phyloP scores from a whole-genome alignment of 2,329 filamentous ascomycete genomes.

The Monilinia polystroma region DNA sequence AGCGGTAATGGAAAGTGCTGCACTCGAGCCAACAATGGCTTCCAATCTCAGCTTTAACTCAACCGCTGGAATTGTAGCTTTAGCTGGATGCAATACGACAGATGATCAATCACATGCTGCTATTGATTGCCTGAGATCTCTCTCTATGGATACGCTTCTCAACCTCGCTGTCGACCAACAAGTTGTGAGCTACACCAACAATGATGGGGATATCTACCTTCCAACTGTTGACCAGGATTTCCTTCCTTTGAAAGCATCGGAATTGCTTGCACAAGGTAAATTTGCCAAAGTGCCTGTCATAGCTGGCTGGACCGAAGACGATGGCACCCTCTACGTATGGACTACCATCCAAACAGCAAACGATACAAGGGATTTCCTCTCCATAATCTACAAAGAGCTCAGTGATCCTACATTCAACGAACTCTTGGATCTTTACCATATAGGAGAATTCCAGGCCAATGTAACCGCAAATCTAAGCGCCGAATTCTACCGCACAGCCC shows the following conservation, averaged over 20 bases:
- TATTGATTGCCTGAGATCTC: constrained; percentile 48
- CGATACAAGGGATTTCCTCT: constrained; percentile 45
- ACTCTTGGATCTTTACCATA: constrained; percentile 52
- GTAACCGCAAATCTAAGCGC: constrained; percentile 43
- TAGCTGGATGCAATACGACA: constrained; percentile 46
- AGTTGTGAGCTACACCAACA: constrained; percentile 45
- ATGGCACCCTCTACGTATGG: constrained; percentile 47
- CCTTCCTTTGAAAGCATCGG: constrained; percentile 47
- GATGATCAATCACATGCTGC: constrained; percentile 44
- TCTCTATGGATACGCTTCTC: constrained; percentile 47
- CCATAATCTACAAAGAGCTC: constrained; percentile 44
- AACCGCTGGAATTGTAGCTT: constrained; percentile 45
- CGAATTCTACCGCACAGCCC: constrained; percentile 51
- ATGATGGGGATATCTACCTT: constrained; percentile 53
- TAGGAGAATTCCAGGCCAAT: constrained; percentile 46
- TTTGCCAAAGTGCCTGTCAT: constrained; percentile 46
- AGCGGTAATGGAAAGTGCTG: constrained; percentile 49
- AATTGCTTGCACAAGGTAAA: constrained; percentile 43
- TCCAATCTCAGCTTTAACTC: constrained; percentile 50
- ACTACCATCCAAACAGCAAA: constrained; percentile 42
- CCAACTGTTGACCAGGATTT: constrained; percentile 52
- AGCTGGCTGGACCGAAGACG: constrained; percentile 48
- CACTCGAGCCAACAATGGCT: constrained; percentile 52
- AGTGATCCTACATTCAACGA: constrained; percentile 41
- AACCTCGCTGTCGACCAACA: constrained; percentile 46